A percentile compares a stretch with the other conserved stretches of the same genome.
Evolutionary conservation across 2,329 filamentous ascomycete genomes (phyloP).

Genomic region (Fusarium domesticum): DNA sequence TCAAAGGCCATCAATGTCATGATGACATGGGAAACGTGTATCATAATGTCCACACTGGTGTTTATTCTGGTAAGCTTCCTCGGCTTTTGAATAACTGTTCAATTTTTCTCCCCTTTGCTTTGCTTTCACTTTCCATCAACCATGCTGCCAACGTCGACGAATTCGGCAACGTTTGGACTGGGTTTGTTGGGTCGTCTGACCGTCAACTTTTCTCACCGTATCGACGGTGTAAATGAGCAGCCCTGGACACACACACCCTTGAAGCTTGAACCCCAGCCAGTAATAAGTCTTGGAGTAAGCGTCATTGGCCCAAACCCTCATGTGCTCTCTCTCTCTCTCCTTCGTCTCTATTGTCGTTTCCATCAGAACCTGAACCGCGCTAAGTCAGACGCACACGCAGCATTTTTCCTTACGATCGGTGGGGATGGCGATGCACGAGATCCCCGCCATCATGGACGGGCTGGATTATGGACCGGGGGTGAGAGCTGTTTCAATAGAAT

Average conservation of each 20-base stretch:
- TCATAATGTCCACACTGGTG: too few species aligned
- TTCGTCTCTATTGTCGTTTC: background rate
- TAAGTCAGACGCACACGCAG: background rate
- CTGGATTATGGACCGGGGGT: background rate
- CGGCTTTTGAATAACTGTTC: too few species aligned
- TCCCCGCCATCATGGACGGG: background rate
- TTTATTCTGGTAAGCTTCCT: too few species aligned
- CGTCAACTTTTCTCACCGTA: background rate
- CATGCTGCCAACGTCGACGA: background rate
- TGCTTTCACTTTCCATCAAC: background rate
- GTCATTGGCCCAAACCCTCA: constrained; percentile 27
- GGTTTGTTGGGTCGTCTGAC: constrained; percentile 12
- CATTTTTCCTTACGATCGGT: too few species aligned
- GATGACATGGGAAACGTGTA: background rate
- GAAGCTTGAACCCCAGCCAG: constrained; percentile 20
- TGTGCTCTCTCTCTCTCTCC: constrained; percentile 8
- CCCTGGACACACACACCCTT: too few species aligned
- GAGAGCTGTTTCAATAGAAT: background rate
- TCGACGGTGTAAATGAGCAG: background rate
- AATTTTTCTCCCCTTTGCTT: background rate
- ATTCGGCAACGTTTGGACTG: constrained; percentile 2
- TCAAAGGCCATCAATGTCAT: background rate
- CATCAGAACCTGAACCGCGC: too few species aligned
- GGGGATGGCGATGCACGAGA: background rate
- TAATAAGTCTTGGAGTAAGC: constrained; percentile 30